Evolutionary conservation across 305 asterid species (phyloP).

Genomic region (Galium porrigens): DNA sequence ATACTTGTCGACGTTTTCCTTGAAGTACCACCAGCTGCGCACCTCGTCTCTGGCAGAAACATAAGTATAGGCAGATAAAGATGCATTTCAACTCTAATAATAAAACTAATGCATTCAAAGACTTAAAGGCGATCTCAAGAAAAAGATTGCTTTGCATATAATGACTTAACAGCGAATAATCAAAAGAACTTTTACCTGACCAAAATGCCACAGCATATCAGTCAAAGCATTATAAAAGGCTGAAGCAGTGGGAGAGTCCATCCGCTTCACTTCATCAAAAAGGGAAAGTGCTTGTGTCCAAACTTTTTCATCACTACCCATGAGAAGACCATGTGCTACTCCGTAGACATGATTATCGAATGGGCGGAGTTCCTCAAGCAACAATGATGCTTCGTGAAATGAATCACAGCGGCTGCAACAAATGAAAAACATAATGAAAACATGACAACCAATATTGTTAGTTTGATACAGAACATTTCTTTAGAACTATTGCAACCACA

Average conservation of each 20-base stretch:
- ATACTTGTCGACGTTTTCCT: slow-evolving; percentile 69
- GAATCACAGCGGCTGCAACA: slow-evolving; percentile 72
- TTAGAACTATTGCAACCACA: background rate
- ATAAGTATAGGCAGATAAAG: background rate
- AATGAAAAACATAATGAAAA: slow-evolving; percentile 10
- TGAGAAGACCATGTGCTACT: slow-evolving; percentile 88
- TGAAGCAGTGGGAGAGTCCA: slow-evolving; percentile 85
- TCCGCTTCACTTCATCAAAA: slow-evolving; percentile 71
- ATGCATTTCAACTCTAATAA: background rate
- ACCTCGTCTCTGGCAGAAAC: slow-evolving; percentile 46
- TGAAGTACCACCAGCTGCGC: slow-evolving; percentile 86
- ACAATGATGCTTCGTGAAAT: slow-evolving; percentile 75
- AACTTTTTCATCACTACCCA: slow-evolving; percentile 47
- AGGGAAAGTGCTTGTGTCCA: slow-evolving; percentile 74
- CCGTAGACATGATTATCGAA: slow-evolving; percentile 82
- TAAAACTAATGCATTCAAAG: background rate
- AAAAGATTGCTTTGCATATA: background rate
- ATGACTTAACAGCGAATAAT: background rate
- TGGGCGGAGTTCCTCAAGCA: slow-evolving; percentile 66
- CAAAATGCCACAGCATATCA: slow-evolving; percentile 93
- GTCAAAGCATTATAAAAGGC: slow-evolving; percentile 92
- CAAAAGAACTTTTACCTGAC: slow-evolving; percentile 45
- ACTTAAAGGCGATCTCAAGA: background rate
- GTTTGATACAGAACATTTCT: background rate
- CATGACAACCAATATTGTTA: background rate